Evolutionary conservation across 139 green algal species (phyloP).

Genomic region (Yamagishiella unicocca): DNA sequence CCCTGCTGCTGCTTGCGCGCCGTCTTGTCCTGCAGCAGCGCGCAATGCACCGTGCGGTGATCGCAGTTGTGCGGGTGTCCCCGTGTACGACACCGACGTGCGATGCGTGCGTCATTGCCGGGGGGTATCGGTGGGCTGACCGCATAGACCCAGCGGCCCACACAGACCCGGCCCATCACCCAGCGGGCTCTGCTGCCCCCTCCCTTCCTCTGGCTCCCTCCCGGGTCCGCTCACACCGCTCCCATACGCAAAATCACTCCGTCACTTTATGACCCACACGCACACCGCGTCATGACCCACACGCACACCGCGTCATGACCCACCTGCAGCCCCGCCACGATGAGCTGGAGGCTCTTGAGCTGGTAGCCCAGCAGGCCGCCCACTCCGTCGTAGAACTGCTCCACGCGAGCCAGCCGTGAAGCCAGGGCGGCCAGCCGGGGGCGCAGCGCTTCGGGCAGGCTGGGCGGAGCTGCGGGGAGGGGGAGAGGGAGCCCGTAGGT

Average conservation of each 20-base stretch:
- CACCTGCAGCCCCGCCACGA: conserved; percentile 60
- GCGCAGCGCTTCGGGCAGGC: background rate
- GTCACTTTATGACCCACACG: too few relatives aligned
- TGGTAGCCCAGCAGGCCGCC: conserved; percentile 97
- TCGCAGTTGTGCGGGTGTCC: too few relatives aligned
- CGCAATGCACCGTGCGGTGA: too few relatives aligned
- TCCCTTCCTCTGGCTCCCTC: too few relatives aligned
- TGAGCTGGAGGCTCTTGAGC: conserved; percentile 85
- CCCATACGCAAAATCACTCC: too few relatives aligned
- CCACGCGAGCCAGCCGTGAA: conserved; percentile 68
- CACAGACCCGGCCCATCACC: too few relatives aligned
- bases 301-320: background rate
- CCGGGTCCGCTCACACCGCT: too few relatives aligned
- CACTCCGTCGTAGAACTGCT: conserved; percentile 95
- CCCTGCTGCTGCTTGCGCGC: conserved; percentile 20
- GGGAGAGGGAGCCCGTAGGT: background rate
- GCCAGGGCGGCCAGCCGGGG: conserved; percentile 57
- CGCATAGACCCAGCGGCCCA: too few relatives aligned
- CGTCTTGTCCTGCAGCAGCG: conserved; percentile 6
- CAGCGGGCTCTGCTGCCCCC: too few relatives aligned
- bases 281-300: background rate
- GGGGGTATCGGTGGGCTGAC: too few relatives aligned
- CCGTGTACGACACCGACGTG: too few relatives aligned
- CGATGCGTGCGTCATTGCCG: too few relatives aligned
- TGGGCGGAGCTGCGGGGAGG: background rate